phyloP scores from a whole-genome alignment of 305 asterid species.

The Caryopteris hybrid region DNA sequence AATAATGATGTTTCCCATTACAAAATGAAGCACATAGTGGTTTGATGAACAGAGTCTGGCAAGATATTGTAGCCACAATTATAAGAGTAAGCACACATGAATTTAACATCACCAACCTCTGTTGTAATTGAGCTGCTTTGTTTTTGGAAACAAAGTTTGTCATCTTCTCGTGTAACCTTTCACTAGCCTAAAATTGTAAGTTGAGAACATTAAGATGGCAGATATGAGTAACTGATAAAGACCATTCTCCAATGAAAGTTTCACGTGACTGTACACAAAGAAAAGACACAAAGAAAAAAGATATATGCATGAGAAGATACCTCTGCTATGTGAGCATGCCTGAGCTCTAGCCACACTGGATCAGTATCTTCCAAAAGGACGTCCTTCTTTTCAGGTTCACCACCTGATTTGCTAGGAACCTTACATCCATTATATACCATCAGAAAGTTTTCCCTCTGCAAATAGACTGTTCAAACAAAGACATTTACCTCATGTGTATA shows the following conservation, averaged over 20 bases:
- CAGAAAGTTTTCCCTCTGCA: slow-evolving; percentile 20
- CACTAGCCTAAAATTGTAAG: slow-evolving; percentile 71
- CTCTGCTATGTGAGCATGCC: slow-evolving; percentile 94
- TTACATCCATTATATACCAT: slow-evolving; percentile 29
- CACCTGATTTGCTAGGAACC: slow-evolving; percentile 90
- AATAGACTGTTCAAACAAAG: slow-evolving; percentile 18
- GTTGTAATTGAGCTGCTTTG: slow-evolving; percentile 97
- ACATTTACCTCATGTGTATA: slow-evolving; percentile 72
- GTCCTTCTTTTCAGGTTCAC: slow-evolving; percentile 77
- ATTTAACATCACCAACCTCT: slow-evolving; percentile 50
- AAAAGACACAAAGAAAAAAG: slow-evolving; percentile 1
- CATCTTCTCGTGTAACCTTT: slow-evolving; percentile 79
- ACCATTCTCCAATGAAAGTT: slow-evolving; percentile 8
- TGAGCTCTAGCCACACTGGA: slow-evolving; percentile 94
- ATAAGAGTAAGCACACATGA: background rate
- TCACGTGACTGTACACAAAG: slow-evolving; percentile 13
- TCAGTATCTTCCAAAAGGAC: slow-evolving; percentile 91
- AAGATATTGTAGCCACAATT: background rate
- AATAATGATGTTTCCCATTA: background rate
- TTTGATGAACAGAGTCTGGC: background rate
- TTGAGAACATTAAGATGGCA: slow-evolving; percentile 19
- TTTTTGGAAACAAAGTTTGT: slow-evolving; percentile 78
- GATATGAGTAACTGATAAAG: background rate
- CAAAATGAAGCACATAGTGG: too few relatives aligned
- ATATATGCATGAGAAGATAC: slow-evolving; percentile 33